A percentile compares a stretch with the other conserved stretches of the same genome.
Conservation (phyloP, 2,329 filamentous ascomycete genomes). For the Acrocalymma vagum region DNA sequence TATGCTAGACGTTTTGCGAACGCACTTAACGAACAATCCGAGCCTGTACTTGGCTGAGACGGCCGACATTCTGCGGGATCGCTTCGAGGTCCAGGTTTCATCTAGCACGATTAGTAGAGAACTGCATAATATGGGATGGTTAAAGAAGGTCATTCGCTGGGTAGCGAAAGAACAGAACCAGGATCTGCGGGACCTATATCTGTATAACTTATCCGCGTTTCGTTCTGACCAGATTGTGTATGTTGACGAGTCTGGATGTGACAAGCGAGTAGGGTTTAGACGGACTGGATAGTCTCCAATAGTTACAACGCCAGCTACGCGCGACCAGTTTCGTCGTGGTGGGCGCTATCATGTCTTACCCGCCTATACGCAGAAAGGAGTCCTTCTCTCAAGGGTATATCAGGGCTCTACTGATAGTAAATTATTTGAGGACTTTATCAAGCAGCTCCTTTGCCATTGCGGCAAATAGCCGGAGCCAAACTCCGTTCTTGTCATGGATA, state of each 20-base stretch:
- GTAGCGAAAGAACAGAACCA: conserved; percentile 44
- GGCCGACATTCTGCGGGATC: conserved; percentile 33
- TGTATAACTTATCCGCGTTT: conserved; percentile 42
- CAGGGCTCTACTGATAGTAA: conserved; percentile 15
- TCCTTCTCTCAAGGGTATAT: conserved; percentile 10
- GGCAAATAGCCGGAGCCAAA: conserved; percentile 9
- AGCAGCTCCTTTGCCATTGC: conserved; percentile 17
- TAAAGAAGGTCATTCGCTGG: conserved; percentile 38
- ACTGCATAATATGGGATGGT: conserved; percentile 33
- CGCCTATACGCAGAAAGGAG: conserved; percentile 11
- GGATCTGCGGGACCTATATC: conserved; percentile 46
- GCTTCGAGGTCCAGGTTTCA: conserved; percentile 27
- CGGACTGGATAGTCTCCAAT: conserved; percentile 45
- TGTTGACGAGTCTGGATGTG: conserved; percentile 50
- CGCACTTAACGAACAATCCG: conserved; percentile 38
- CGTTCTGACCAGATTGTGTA: conserved; percentile 46
- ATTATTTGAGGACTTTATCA: conserved; percentile 18
- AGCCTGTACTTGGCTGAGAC: conserved; percentile 36
- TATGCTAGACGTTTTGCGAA: conserved; percentile 36
- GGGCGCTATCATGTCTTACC: conserved; percentile 15
- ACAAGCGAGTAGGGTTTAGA: conserved; percentile 44
- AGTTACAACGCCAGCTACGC: conserved; percentile 19
- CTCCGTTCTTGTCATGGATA: conserved; percentile 20
- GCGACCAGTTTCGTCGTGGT: conserved; percentile 20
- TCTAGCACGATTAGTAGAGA: conserved; percentile 30